Evolutionary conservation across 2,329 filamentous ascomycete species (phyloP).

Genomic region (Epichloe festucae): DNA sequence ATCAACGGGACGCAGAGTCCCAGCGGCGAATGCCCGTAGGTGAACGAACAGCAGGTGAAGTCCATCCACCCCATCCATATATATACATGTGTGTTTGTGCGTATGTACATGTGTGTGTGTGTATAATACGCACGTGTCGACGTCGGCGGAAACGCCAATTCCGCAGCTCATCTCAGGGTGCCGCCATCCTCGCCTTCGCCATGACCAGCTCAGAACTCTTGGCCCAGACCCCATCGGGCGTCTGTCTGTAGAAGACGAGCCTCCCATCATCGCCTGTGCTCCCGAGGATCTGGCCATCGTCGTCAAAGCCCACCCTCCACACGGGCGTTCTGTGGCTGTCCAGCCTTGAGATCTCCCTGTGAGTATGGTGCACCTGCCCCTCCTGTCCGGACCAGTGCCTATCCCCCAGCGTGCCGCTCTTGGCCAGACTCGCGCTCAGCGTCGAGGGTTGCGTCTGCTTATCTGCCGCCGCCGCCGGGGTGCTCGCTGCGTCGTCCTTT

Average conservation of each 20-base stretch:
- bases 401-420: slow-evolving; percentile 31
- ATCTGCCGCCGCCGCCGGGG: slow-evolving; percentile 9
- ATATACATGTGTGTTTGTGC: too few relatives aligned
- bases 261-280: slow-evolving; percentile 66
- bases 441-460: slow-evolving; percentile 29
- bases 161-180: slow-evolving; percentile 18
- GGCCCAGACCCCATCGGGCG: slow-evolving; percentile 42
- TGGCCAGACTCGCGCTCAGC: slow-evolving; percentile 40
- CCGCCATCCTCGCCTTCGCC: slow-evolving; percentile 41
- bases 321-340: slow-evolving; percentile 57
- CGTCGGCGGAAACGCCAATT: background rate
- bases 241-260: slow-evolving; percentile 48
- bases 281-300: slow-evolving; percentile 58
- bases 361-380: slow-evolving; percentile 52
- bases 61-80: too few relatives aligned
- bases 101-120: too few relatives aligned
- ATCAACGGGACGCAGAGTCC: too few relatives aligned
- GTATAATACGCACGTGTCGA: background rate
- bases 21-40: too few relatives aligned
- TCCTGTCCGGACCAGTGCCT: slow-evolving; percentile 43
- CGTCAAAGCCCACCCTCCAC: slow-evolving; percentile 62
- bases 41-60: too few relatives aligned
- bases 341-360: slow-evolving; percentile 51
- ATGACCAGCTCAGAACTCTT: slow-evolving; percentile 48
- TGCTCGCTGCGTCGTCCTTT: slow-evolving; percentile 15